Base-by-base conservation (phyloP, 202 grass and related monocot genomes). In the Schoenoplectus tabernaemontani region DNA sequence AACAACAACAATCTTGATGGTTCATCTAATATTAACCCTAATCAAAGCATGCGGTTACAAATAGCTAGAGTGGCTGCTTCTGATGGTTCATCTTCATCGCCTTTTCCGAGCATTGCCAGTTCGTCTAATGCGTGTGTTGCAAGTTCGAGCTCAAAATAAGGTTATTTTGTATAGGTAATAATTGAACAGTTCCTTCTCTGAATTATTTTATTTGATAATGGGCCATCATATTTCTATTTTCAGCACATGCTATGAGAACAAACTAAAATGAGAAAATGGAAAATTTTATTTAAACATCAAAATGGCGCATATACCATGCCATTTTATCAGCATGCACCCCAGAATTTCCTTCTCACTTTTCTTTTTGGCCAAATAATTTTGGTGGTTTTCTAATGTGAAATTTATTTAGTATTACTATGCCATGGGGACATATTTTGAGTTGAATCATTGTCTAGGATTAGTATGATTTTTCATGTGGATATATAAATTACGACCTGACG, bases 101-200 rank as follows among this genome's bases (percentile, higher is more conserved):
- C 20, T 57, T 17, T 57, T 36, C 80, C 85, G 53, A 93, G 82
- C 39, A 58, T 82, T 68, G 77, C 72, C 61, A 87, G 58, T 82
- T 19, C 88, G 36, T 83, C 87, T 6, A 43, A 82, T 39, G 77
- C 90, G 64, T 90, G 88, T 84, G 84, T 82, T 56, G 83, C 88
- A 46, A 76, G 64, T 37, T 88, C 93, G 17, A 82, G 80, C 57
- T 84, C 85, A 68, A 91, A 87, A 71, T 93, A 93, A 88, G 72
- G 78, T 64, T 30, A 36, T 53, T 7, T 23, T 50, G 51, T 63
- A 46, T 39, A 56, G 71, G 71, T 79, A 79, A 28, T 62, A 26
- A 44, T 38, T 63, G 12, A 22, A 79, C 63, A 20, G 41, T 79
- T 46, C 37, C 24, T 79, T 30, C 24, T 34, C 71, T 56, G 65